phyloP scores from a whole-genome alignment of 495 filamentous ascomycete species.

The Pyrenopolyporus hunteri region DNA sequence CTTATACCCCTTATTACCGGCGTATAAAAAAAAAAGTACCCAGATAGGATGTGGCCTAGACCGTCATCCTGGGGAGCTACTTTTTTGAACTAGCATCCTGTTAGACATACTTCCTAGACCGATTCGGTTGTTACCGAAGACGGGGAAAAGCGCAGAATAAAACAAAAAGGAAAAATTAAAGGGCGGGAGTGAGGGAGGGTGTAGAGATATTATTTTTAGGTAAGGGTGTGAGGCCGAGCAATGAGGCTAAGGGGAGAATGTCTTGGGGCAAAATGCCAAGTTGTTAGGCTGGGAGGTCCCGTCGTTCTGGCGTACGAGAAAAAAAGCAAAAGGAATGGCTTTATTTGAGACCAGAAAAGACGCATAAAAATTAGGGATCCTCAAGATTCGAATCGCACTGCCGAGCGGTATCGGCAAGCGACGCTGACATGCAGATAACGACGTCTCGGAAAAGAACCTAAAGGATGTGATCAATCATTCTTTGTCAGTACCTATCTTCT shows the following conservation, averaged over 20 bases:
- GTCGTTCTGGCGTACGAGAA: neutral
- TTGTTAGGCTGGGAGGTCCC: neutral
- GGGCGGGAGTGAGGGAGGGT: too few relatives aligned
- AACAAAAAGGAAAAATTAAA: too few relatives aligned
- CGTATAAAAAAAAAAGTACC: neutral
- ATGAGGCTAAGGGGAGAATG: neutral
- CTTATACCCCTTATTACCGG: neutral
- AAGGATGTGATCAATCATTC: slow-evolving; percentile 22
- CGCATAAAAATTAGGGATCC: slow-evolving; percentile 3
- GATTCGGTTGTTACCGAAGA: neutral
- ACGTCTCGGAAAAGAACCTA: slow-evolving; percentile 1
- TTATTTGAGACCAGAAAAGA: too few relatives aligned
- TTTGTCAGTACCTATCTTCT: neutral
- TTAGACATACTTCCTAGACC: neutral
- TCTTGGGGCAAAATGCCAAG: neutral
- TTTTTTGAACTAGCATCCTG: neutral
- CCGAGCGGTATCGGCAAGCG: slow-evolving; percentile 35
- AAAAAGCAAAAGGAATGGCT: neutral
- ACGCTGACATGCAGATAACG: slow-evolving; percentile 25
- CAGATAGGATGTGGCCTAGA: slow-evolving; percentile 13
- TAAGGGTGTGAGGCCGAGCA: too few relatives aligned
- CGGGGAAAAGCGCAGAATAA: too few relatives aligned
- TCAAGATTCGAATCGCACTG: slow-evolving; percentile 19
- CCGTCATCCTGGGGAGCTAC: neutral
- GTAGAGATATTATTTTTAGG: too few relatives aligned